Percentiles rank a stretch among this genome's conserved stretches.
These are phyloP conservation scores for Pseudopithomyces maydicus DNA, from an alignment of 2,329 filamentous ascomycete species.

Conservation along the genomic window DNA sequence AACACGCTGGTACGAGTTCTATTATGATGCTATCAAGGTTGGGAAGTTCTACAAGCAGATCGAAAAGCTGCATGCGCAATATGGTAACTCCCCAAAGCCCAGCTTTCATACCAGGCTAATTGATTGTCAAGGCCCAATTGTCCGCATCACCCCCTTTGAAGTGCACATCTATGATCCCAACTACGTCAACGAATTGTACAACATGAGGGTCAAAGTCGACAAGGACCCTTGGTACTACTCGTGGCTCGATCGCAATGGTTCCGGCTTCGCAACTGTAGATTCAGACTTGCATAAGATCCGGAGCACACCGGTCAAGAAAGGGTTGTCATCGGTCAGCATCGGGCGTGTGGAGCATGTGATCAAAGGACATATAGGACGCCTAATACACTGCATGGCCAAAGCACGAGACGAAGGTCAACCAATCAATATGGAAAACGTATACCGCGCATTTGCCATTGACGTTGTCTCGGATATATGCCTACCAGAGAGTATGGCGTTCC, in stretches of 20 bases:
- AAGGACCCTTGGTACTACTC: constrained; percentile 16
- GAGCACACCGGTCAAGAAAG: constrained; percentile 6
- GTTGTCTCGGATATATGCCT: constrained; percentile 6
- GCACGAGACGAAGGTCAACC: background rate
- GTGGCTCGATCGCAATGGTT: constrained; percentile 11
- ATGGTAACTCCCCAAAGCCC: constrained; percentile 24
- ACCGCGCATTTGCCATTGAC: constrained; percentile 7
- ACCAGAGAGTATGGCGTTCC: constrained; percentile 6
- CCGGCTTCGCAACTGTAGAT: constrained; percentile 9
- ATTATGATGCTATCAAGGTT: constrained; percentile 40
- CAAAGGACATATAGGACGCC: constrained; percentile 1
- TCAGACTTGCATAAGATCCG: constrained; percentile 12
- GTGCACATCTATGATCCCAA: constrained; percentile 36
- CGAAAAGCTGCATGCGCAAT: constrained; percentile 42
- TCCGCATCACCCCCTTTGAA: constrained; percentile 41
- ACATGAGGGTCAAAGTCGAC: constrained; percentile 10
- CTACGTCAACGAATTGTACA: constrained; percentile 38
- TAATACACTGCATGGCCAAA: constrained; percentile 4
- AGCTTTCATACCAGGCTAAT: background rate
- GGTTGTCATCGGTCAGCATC: constrained; percentile 6
- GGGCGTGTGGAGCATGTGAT: constrained; percentile 3
- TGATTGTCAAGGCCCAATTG: constrained; percentile 31
- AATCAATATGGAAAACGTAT: background rate
- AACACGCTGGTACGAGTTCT: constrained; percentile 43
- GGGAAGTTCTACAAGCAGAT: constrained; percentile 42